Conservation (phyloP, 306 rosid genomes). For the Pterocarpus santalinus region DNA sequence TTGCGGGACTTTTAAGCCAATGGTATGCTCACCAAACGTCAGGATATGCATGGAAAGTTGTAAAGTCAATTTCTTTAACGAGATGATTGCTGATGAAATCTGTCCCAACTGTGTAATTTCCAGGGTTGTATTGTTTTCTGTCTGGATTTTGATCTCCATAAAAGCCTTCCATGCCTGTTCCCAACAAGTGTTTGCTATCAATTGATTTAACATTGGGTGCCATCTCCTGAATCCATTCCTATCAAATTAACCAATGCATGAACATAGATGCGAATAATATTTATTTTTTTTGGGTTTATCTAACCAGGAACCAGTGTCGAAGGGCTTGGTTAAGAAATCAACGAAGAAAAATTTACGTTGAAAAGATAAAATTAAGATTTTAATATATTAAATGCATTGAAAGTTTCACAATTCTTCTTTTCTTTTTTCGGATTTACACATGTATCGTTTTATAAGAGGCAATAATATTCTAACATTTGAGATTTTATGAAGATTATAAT, state of each 20-base stretch:
- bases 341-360: no score
- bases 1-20: background rate
- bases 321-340: no score
- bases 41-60: constrained; percentile 62
- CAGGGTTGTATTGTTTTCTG: constrained; percentile 55
- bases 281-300: no score
- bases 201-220: constrained; percentile 54
- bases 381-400: no score
- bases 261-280: no score
- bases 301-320: no score
- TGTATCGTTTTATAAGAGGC: no score
- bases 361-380: no score
- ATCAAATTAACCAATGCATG: background rate
- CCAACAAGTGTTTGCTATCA: constrained; percentile 60
- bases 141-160: constrained; percentile 43
- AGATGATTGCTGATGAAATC: constrained; percentile 57
- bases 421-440: no score
- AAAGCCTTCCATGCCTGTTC: constrained; percentile 67
- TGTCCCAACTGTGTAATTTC: constrained; percentile 47
- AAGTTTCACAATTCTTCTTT: no score
- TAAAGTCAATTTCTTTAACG: constrained; percentile 50
- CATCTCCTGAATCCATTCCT: constrained; percentile 68
- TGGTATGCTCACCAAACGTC: constrained; percentile 49
- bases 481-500: no score
- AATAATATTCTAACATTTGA: no score